phyloP scores from a whole-genome alignment of 768 basidiomycete genomes.

The Lactifluus pinguis region DNA sequence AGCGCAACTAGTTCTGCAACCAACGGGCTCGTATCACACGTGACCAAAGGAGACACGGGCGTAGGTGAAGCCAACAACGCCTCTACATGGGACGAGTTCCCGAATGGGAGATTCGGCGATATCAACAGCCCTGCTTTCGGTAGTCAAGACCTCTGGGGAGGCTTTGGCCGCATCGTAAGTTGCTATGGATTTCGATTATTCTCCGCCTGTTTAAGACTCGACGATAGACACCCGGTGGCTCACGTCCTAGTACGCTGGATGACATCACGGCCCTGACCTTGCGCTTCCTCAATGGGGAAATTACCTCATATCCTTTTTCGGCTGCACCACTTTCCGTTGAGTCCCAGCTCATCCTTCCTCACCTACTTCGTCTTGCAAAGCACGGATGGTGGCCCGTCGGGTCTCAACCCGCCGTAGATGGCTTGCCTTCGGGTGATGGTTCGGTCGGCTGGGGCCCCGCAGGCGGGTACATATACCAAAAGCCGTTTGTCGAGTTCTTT shows the following conservation, averaged over 20 bases:
- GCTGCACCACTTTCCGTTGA: constrained; percentile 72
- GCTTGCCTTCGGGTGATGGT: constrained; percentile 59
- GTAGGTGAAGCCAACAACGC: constrained; percentile 71
- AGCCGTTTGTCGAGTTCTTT: constrained; percentile 97
- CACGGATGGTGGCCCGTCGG: constrained; percentile 94
- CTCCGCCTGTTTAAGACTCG: background rate
- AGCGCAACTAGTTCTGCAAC: constrained; percentile 58
- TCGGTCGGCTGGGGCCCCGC: constrained; percentile 90
- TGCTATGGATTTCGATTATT: background rate
- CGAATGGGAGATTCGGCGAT: constrained; percentile 97
- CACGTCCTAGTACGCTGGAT: constrained; percentile 20
- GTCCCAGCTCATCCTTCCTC: constrained; percentile 67
- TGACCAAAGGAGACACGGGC: constrained; percentile 48
- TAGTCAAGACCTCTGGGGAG: constrained; percentile 68
- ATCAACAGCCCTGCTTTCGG: constrained; percentile 96
- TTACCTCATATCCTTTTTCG: constrained; percentile 82
- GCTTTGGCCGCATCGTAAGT: constrained; percentile 49
- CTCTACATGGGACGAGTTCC: constrained; percentile 89
- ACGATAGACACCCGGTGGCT: constrained; percentile 3
- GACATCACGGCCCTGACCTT: constrained; percentile 79
- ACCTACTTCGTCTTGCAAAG: constrained; percentile 67
- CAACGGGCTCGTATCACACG: constrained; percentile 40
- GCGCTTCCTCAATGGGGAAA: constrained; percentile 64
- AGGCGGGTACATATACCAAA: constrained; percentile 94
- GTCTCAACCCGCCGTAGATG: constrained; percentile 91